Base-by-base conservation (phyloP, 148 eudicot genomes). In the Rhododendron kiyosumense region DNA sequence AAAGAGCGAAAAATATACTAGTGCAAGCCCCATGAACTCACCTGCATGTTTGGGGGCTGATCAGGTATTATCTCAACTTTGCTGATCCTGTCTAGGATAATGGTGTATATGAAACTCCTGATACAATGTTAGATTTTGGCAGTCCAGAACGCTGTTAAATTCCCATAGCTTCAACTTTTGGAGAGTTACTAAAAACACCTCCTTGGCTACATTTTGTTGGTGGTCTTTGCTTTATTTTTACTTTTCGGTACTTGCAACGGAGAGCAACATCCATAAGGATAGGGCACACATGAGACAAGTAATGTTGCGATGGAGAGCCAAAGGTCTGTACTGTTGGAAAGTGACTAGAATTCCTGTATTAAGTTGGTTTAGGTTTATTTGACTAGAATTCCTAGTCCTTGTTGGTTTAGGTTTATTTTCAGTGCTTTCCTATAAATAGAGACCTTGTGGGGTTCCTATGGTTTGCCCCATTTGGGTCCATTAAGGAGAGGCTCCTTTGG, bases 31-130 rank as follows among this genome's bases (percentile, higher is more conserved):
- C 84, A 89, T 90, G 26, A 88, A 88, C 57, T 94, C 97, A 18
- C 79, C 93, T 86, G 92, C 90, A 79, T 92, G 93, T 86, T 87
- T 93, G 92, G 93, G 90, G 83, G 87, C 92, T 59, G 89, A 91
- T 83, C 93, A 91, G 95, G 95, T 94, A 78, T 51, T 82, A 78
- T 81, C 26, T 30, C 83, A 49, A 57, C 69, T 46, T 81, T 87
- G 82, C 81, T 76, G 61, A 32, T 84, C 14, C 79, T 80, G 20
- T 54, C 20, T 54, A 54, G 4, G 20, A 54, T 54, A 14, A 54
- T 54, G 59, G 20, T 54, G 34, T 61, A 57, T 73, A 26, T 75
- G 30, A 63, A 30, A 17, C 73, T 89, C 61, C 75, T 24, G 49
- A 14, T 69, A 30, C 49, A 14, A 32, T 34, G 17, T 48, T 32